phyloP scores from a whole-genome alignment of 129 eudicot species.

The Saussurea involucrata region DNA sequence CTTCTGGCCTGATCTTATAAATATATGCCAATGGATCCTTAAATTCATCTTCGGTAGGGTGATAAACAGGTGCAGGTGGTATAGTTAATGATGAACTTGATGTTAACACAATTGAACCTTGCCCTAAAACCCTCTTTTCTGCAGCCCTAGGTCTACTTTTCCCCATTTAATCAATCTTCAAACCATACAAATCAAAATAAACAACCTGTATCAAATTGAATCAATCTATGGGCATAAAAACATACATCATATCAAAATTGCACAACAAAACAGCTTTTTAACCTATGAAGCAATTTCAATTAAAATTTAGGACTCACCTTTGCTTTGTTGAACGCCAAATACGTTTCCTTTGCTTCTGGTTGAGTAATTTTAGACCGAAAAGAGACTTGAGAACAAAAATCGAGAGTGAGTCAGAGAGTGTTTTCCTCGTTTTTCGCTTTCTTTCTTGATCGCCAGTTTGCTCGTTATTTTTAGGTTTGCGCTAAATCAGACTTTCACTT shows the following conservation, averaged over 20 bases:
- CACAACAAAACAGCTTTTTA: not conserved
- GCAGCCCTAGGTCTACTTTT: slow-evolving; percentile 92
- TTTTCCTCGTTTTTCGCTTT: slow-evolving; percentile 1
- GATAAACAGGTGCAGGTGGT: slow-evolving; percentile 81
- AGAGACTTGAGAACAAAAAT: not conserved
- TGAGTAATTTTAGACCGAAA: slow-evolving; percentile 4
- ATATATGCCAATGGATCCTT: slow-evolving; percentile 83
- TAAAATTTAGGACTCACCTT: slow-evolving; percentile 19
- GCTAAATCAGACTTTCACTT: slow-evolving; percentile 22
- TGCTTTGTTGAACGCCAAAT: not conserved
- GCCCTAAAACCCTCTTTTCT: slow-evolving; percentile 79
- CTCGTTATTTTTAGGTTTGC: slow-evolving; percentile 27
- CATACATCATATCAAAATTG: slow-evolving; percentile 8
- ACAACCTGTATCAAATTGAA: not conserved
- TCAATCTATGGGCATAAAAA: not conserved
- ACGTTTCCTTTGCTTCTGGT: not conserved
- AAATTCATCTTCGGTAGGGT: slow-evolving; percentile 86
- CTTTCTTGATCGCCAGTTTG: slow-evolving; percentile 25
- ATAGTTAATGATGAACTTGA: slow-evolving; percentile 45
- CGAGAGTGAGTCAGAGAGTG: slow-evolving; percentile 15
- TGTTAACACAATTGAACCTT: slow-evolving; percentile 33
- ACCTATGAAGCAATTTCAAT: not conserved
- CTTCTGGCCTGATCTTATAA: slow-evolving; percentile 81
- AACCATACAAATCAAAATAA: slow-evolving; percentile 5
- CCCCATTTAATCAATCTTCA: slow-evolving; percentile 59